Evolutionary conservation across 345 rosid genomes (phyloP), one percentile per base, ranked within the genome.

Genomic region (Corchorus olitorius): DNA sequence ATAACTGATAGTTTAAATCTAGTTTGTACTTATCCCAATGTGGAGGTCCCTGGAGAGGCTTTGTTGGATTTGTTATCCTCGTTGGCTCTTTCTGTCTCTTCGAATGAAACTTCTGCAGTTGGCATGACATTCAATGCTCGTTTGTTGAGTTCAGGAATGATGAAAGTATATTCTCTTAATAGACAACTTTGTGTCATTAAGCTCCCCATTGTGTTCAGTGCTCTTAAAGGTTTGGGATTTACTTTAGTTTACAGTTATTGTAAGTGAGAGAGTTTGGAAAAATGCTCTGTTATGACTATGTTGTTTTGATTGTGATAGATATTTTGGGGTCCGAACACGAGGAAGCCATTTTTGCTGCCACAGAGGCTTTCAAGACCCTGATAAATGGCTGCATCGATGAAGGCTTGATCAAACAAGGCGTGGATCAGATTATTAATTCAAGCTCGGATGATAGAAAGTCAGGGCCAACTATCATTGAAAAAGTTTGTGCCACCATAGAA

Each of bases 241-340:
- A 16, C 27, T 34, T 52, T 15, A 34, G 60, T 50, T 70, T 52
- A 43, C 48, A 13, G 14, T 43, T 49, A 10, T 54, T 70, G 37
- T 53, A 33, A 9, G 27, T 50, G 48, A 46, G 41, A 27, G 27
- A 35, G 58, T 41, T 34, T 6, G 6, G 8, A 43, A 54, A 43
- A 39, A 56, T 59, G 19, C 34, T 69, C 43, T 45, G 9, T 41
- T 75, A 63, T 45, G 45, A 41, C 54, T 75, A 60, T 67, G 15
- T 55, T 15, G 19, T 43, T 72, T 68, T 70, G 49, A 7, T 72
- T 80, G 77, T 85, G 83, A 79, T 86, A 96, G 99, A 93, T 85
- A 87, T 92, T 83, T 13, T 93, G 83, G 91, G 87, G n/a, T 91
- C 93, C 12, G 97, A 93, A 76, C 97, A 96, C n/a, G 97, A 96